phyloP scores from a whole-genome alignment of 23 red algal genomes.

The Gracilariopsis chorda region DNA sequence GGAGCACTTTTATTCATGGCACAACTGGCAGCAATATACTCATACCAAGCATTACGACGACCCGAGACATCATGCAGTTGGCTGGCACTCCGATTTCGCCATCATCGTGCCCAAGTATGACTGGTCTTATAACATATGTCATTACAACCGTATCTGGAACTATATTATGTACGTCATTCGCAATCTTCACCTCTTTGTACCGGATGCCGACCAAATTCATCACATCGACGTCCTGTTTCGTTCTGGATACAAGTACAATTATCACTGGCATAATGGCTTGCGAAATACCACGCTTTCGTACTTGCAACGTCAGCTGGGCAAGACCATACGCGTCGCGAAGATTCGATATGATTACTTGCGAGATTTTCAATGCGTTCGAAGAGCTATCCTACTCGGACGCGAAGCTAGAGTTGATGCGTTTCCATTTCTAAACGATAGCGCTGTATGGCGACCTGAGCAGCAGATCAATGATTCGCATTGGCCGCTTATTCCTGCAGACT shows the following conservation, averaged over 20 bases:
- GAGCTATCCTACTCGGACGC: conserved; percentile 53
- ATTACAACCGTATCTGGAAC: conserved; percentile 67
- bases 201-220: conserved; percentile 37
- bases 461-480: conserved; percentile 51
- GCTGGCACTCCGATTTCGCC: conserved; percentile 51
- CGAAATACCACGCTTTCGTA: conserved; percentile 50
- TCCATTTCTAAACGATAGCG: conserved; percentile 70
- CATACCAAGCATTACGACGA: not conserved
- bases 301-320: conserved; percentile 47
- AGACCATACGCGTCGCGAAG: conserved; percentile 21
- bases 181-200: conserved; percentile 53
- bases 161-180: conserved; percentile 61
- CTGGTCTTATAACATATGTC: conserved; percentile 71
- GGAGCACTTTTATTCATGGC: not conserved
- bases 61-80: conserved; percentile 56
- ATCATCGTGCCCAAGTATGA: conserved; percentile 73
- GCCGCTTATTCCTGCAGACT: conserved; percentile 58
- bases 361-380: conserved; percentile 52
- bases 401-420: conserved; percentile 71
- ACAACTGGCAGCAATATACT: not conserved
- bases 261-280: conserved; percentile 54
- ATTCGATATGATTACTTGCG: conserved; percentile 43
- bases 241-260: conserved; percentile 28
- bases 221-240: conserved; percentile 59
- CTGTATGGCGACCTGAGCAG: conserved; percentile 41